Percentiles rank a stretch among this genome's conserved stretches.
These are phyloP conservation scores for Diutina sp. DNA, from an alignment of 1,139 yeast species.

Conservation along the genomic window DNA sequence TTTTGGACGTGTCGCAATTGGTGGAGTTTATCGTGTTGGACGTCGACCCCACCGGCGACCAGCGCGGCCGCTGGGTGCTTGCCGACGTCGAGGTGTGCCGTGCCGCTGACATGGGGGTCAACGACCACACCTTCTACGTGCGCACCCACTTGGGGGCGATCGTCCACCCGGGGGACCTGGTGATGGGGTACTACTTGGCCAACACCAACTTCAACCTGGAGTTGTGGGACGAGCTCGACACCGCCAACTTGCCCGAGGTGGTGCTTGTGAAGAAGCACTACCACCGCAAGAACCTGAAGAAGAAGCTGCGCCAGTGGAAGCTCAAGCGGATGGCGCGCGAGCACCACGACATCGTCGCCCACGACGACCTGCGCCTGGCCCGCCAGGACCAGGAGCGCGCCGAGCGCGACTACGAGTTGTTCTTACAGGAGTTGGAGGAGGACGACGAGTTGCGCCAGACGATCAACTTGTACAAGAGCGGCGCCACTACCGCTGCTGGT, in stretches of 20 bases:
- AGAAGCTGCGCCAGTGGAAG: conserved; percentile 84
- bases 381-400: conserved; percentile 86
- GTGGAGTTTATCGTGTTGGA: conserved; percentile 88
- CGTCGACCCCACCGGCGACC: conserved; percentile 84
- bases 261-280: conserved; percentile 85
- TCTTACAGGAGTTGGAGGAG: conserved; percentile 95
- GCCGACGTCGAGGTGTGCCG: conserved; percentile 89
- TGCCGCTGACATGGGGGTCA: conserved; percentile 72
- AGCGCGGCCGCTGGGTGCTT: conserved; percentile 68
- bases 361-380: conserved; percentile 65
- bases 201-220: conserved; percentile 83
- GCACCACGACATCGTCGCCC: conserved; percentile 76
- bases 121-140: conserved; percentile 68
- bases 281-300: conserved; percentile 64
- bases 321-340: conserved; percentile 97
- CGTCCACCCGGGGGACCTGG: conserved; percentile 92
- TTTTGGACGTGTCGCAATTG: conserved; percentile 65
- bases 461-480: conserved; percentile 73
- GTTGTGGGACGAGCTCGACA: conserved; percentile 62
- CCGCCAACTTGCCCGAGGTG: conserved; percentile 71
- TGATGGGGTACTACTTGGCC: conserved; percentile 73
- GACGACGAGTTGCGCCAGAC: conserved; percentile 90
- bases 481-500: conserved; percentile 11
- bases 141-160: conserved; percentile 89
- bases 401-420: conserved; percentile 88